Percentiles rank a stretch among this genome's conserved stretches.
Conservation (phyloP, 2,329 filamentous ascomycete genomes). For the Pseudogymnoascus sp. region DNA sequence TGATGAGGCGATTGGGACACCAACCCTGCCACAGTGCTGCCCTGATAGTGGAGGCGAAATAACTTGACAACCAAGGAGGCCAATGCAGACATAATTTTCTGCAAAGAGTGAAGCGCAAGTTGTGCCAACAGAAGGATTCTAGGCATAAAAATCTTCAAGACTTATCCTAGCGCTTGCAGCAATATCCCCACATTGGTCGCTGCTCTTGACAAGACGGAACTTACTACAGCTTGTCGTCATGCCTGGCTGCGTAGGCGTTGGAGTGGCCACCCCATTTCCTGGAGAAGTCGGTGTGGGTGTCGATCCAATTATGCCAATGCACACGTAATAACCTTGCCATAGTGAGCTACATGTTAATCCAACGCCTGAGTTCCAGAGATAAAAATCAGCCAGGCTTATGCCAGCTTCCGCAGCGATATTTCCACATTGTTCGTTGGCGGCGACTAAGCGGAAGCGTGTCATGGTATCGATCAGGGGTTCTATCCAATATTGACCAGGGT, state of each 20-base stretch:
- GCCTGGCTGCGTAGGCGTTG: constrained; percentile 15
- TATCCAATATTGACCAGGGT: too few species aligned
- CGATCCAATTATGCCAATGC: too few species aligned
- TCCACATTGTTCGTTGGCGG: neutral
- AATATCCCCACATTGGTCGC: constrained; percentile 1
- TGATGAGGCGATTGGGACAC: neutral
- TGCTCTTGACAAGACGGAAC: neutral
- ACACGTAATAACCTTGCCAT: neutral
- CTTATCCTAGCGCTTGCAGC: neutral
- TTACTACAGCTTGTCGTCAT: neutral
- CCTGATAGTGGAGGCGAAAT: neutral
- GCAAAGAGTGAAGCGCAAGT: neutral
- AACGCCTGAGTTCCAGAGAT: neutral
- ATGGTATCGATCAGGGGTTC: too few species aligned
- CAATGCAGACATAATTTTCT: neutral
- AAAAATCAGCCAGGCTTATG: neutral
- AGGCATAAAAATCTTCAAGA: neutral
- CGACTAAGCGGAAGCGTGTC: neutral
- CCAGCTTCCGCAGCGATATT: neutral
- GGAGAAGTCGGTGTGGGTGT: neutral
- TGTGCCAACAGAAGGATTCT: constrained; percentile 1
- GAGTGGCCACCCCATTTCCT: constrained; percentile 2
- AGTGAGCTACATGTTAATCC: neutral
- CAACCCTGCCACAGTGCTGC: neutral
- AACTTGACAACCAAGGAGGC: neutral